phyloP scores from a whole-genome alignment of 352 stramenopile species.

The Blastocystis hominis region DNA sequence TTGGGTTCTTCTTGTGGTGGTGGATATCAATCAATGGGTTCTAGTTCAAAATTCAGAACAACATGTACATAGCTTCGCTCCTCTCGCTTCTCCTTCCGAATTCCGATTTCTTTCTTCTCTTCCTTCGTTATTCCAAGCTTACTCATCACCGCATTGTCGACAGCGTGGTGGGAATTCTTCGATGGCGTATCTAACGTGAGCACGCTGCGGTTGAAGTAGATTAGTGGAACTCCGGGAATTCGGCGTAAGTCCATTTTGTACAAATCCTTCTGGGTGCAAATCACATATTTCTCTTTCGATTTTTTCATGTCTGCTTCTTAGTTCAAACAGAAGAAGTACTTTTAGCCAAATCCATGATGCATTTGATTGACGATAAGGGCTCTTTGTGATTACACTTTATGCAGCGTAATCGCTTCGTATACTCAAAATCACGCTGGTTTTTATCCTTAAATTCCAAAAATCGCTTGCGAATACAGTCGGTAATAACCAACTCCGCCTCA shows the following conservation, averaged over 20 bases:
- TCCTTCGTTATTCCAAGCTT: not conserved
- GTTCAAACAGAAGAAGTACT: not conserved
- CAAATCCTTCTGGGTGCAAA: constrained; percentile 42
- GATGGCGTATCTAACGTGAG: constrained; percentile 16
- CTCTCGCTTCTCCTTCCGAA: not conserved
- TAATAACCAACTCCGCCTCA: constrained; percentile 13
- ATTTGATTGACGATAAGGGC: constrained; percentile 37
- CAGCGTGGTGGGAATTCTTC: constrained; percentile 46
- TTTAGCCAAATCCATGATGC: constrained; percentile 38
- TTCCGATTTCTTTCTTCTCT: constrained; percentile 32
- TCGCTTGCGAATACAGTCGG: constrained; percentile 14
- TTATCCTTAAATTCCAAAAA: constrained; percentile 49
- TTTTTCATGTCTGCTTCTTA: constrained; percentile 43
- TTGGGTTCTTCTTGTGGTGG: constrained; percentile 44
- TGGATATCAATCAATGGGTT: constrained; percentile 40
- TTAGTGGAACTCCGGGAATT: constrained; percentile 21
- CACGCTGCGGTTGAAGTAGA: constrained; percentile 52
- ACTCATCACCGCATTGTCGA: constrained; percentile 7
- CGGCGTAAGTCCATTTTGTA: constrained; percentile 22
- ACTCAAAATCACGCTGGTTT: not conserved
- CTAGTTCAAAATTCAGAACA: not conserved
- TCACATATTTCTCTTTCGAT: constrained; percentile 51
- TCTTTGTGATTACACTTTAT: constrained; percentile 45
- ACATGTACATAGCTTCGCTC: not conserved
- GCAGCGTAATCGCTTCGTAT: not conserved